Evolutionary conservation across 768 basidiomycete species (phyloP).

Genomic region (Psilocybe sp.): DNA sequence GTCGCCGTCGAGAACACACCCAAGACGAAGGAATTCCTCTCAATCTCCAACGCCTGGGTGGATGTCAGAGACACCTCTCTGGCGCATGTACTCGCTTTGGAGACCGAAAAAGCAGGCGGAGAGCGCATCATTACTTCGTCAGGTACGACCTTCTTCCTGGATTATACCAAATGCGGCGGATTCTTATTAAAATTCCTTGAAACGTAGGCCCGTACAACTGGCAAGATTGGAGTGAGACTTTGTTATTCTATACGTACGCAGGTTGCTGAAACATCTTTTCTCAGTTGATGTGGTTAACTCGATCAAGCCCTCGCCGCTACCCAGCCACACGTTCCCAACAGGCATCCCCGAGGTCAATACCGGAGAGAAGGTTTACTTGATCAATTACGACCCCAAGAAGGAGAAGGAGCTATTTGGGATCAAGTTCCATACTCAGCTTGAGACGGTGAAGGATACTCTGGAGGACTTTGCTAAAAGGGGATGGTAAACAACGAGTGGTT

Average conservation of each 20-base stretch:
- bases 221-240: slow-evolving; percentile 32
- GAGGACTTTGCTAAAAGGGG: slow-evolving; percentile 28
- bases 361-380: slow-evolving; percentile 11
- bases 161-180: neutral
- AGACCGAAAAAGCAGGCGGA: slow-evolving; percentile 48
- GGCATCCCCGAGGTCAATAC: slow-evolving; percentile 24
- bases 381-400: slow-evolving; percentile 25
- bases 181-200: neutral
- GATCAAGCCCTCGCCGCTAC: slow-evolving; percentile 20
- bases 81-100: slow-evolving; percentile 53
- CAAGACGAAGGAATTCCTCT: slow-evolving; percentile 16
- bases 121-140: slow-evolving; percentile 54
- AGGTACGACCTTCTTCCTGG: slow-evolving; percentile 16
- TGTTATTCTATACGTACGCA: neutral
- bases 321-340: slow-evolving; percentile 19
- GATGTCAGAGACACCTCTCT: slow-evolving; percentile 58
- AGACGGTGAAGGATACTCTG: slow-evolving; percentile 27
- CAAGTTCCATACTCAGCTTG: slow-evolving; percentile 24
- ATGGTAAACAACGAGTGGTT: slow-evolving; percentile 21
- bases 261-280: neutral
- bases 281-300: slow-evolving; percentile 32
- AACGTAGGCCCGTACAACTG: slow-evolving; percentile 20
- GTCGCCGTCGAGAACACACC: slow-evolving; percentile 17
- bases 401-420: slow-evolving; percentile 28
- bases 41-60: slow-evolving; percentile 29